Conservation (phyloP, 352 stramenopile species). For the Phytophthora multivora region DNA sequence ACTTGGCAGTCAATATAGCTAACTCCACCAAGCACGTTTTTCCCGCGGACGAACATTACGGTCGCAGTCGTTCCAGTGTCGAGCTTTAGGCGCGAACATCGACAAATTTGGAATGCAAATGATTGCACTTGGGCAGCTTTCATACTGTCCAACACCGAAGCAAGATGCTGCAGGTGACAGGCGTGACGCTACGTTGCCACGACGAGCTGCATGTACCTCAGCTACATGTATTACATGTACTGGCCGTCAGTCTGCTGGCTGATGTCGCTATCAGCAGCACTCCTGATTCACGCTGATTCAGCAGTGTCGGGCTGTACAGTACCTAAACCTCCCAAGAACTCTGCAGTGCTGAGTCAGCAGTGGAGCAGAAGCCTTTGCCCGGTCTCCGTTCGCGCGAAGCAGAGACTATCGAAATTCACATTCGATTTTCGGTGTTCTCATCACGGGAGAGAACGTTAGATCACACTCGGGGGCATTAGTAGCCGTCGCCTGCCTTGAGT, state of each 20-base stretch:
- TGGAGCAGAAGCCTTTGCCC: background rate
- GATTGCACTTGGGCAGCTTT: background rate
- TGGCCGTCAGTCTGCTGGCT: background rate
- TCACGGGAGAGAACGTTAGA: slow-evolving; percentile 14
- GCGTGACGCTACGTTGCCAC: slow-evolving; percentile 8
- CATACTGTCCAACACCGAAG: slow-evolving; percentile 9
- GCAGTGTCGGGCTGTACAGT: background rate
- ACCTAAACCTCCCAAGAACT: slow-evolving; percentile 4
- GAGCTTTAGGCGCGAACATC: background rate
- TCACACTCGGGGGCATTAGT: background rate
- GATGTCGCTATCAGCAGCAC: background rate
- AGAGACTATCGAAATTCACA: slow-evolving; percentile 4
- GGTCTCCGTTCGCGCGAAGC: slow-evolving; percentile 10
- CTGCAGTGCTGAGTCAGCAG: slow-evolving; percentile 3
- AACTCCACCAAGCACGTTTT: background rate
- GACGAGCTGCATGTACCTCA: background rate
- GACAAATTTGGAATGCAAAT: background rate
- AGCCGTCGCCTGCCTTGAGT: background rate
- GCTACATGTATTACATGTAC: no score
- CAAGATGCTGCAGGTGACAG: background rate
- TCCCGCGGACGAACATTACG: slow-evolving; percentile 12
- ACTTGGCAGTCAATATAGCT: background rate
- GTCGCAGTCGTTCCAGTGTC: background rate
- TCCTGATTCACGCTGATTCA: no score
- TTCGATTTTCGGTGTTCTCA: slow-evolving; percentile 18